These are phyloP conservation scores for Lotus japonicus DNA, from an alignment of 306 rosid genomes.

Conservation along the genomic window DNA sequence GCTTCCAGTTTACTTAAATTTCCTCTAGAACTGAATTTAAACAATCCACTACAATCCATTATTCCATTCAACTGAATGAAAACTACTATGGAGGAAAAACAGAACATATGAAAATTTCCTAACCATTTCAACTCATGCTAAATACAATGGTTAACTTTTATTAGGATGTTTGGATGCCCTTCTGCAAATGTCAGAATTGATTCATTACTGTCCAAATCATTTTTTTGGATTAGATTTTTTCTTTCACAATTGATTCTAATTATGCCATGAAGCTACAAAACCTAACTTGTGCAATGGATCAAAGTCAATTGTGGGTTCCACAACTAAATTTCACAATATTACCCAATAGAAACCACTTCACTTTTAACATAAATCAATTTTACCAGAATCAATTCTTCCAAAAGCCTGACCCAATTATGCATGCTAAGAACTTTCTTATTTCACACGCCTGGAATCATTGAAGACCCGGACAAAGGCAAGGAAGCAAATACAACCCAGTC, in stretches of 20 bases:
- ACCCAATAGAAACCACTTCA: too few species aligned
- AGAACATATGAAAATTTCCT: not conserved
- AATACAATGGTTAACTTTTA: not conserved
- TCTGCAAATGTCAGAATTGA: too few species aligned
- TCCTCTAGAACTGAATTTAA: not conserved
- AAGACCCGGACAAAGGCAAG: constrained; percentile 4
- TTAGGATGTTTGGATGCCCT: too few species aligned
- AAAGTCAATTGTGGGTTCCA: too few species aligned
- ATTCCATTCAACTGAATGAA: not conserved
- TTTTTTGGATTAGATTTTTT: too few species aligned
- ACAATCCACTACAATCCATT: not conserved
- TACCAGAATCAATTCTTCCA: too few species aligned
- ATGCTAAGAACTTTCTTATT: not conserved
- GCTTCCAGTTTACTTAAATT: not conserved
- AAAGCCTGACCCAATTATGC: not conserved
- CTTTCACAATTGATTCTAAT: too few species aligned
- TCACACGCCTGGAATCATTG: constrained; percentile 1
- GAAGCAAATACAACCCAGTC: constrained; percentile 7
- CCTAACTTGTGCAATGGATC: too few species aligned
- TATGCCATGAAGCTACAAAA: too few species aligned
- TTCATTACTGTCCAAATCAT: too few species aligned
- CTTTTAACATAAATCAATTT: too few species aligned
- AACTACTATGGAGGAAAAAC: not conserved
- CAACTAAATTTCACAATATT: too few species aligned
- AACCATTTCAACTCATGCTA: not conserved